These are phyloP conservation scores for Cornus suecica DNA, from an alignment of 148 eudicot species.

Conservation along the genomic window DNA sequence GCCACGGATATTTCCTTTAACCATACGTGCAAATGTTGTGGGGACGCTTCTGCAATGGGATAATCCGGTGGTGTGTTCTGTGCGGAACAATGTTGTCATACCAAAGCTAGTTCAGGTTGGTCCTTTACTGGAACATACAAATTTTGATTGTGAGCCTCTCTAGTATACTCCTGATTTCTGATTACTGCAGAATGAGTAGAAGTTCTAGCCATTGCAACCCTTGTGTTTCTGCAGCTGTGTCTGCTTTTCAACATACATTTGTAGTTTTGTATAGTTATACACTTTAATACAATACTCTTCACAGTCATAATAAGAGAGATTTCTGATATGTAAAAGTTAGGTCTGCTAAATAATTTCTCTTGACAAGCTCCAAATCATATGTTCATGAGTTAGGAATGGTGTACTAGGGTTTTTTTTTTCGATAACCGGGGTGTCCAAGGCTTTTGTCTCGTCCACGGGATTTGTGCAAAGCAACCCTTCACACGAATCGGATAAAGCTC, in stretches of 20 bases:
- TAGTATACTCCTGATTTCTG: conserved; percentile 2
- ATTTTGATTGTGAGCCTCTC: conserved; percentile 52
- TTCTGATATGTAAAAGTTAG: not conserved
- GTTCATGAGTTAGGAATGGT: too few relatives aligned
- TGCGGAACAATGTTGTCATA: conserved; percentile 53
- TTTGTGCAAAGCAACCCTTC: too few relatives aligned
- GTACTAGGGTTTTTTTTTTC: too few relatives aligned
- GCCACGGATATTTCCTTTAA: conserved; percentile 60
- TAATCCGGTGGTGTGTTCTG: conserved; percentile 50
- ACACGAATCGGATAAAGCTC: too few relatives aligned
- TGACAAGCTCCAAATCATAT: too few relatives aligned
- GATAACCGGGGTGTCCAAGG: too few relatives aligned
- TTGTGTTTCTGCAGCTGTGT: not conserved
- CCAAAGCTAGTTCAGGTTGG: conserved; percentile 63
- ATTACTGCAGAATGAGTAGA: not conserved
- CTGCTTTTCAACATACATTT: too few relatives aligned
- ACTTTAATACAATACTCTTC: not conserved
- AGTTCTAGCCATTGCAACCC: not conserved
- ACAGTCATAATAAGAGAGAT: not conserved
- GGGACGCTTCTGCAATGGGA: conserved; percentile 74
- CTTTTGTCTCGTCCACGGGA: too few relatives aligned
- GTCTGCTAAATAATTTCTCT: not conserved
- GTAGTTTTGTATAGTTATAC: not conserved
- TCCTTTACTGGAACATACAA: conserved; percentile 63
- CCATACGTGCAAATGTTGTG: conserved; percentile 62